Conservation (phyloP, 1,284 basidiomycete species). For the Ustilago trichophora region DNA sequence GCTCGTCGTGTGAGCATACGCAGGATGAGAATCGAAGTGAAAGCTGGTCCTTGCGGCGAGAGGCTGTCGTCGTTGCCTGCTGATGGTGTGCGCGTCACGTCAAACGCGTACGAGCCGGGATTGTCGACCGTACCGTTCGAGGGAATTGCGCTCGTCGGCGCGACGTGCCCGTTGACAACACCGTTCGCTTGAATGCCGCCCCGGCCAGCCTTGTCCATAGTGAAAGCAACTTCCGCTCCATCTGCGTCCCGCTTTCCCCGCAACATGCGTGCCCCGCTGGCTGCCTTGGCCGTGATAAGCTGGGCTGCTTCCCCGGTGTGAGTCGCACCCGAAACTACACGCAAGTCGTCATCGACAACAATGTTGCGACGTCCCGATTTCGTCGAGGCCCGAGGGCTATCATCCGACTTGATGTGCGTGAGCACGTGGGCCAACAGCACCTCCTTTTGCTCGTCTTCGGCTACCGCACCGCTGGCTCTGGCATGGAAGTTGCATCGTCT, state of each 20-base stretch:
- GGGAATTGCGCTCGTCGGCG: slow-evolving; percentile 9
- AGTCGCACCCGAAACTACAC: slow-evolving; percentile 15
- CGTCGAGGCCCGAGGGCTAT: not conserved
- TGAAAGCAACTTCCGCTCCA: slow-evolving; percentile 18
- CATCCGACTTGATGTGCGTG: slow-evolving; percentile 40
- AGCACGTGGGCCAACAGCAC: slow-evolving; percentile 39
- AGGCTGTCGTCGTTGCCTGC: slow-evolving; percentile 39
- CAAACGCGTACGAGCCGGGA: slow-evolving; percentile 53
- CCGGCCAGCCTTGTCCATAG: slow-evolving; percentile 8
- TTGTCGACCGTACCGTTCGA: slow-evolving; percentile 56
- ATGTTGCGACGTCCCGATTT: slow-evolving; percentile 6
- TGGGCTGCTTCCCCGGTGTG: slow-evolving; percentile 30
- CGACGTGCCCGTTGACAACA: slow-evolving; percentile 9
- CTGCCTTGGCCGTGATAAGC: slow-evolving; percentile 11
- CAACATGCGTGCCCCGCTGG: slow-evolving; percentile 23
- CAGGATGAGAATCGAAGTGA: slow-evolving; percentile 55
- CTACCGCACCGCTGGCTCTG: slow-evolving; percentile 2
- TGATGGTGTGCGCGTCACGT: slow-evolving; percentile 61
- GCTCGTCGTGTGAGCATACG: slow-evolving; percentile 57
- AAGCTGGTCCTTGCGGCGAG: slow-evolving; percentile 57
- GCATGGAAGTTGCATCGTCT: slow-evolving; percentile 42
- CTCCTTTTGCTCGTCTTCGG: slow-evolving; percentile 8
- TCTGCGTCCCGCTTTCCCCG: slow-evolving; percentile 28
- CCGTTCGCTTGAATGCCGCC: slow-evolving; percentile 5
- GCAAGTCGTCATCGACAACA: slow-evolving; percentile 28